Evolutionary conservation across 2,329 filamentous ascomycete genomes (phyloP).

Genomic region (Mycosphaerelloides madeirae): DNA sequence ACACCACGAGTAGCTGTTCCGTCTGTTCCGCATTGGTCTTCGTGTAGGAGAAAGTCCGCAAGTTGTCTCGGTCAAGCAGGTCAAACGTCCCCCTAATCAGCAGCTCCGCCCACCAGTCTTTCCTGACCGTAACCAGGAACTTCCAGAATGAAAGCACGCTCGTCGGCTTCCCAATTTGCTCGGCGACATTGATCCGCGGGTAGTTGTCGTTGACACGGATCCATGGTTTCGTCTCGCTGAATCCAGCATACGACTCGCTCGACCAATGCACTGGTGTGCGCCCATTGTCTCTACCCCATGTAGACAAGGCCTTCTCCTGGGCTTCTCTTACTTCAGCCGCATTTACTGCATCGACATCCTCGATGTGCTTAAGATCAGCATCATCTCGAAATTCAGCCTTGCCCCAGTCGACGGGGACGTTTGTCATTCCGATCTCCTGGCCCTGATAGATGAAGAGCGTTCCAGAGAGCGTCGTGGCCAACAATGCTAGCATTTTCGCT

Average conservation of each 20-base stretch:
- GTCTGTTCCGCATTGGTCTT: not conserved
- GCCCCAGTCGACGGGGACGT: conserved; percentile 31
- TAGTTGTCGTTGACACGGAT: conserved; percentile 13
- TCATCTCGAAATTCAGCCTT: conserved; percentile 22
- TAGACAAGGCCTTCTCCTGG: conserved; percentile 34
- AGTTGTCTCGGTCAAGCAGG: not conserved
- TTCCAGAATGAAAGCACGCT: conserved; percentile 1
- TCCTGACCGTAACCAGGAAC: not conserved
- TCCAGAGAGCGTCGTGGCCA: conserved; percentile 15
- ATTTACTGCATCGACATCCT: conserved; percentile 8
- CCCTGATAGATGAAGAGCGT: conserved; percentile 63
- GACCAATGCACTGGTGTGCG: conserved; percentile 67
- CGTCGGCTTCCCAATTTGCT: not conserved
- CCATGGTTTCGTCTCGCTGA: conserved; percentile 40
- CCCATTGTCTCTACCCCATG: conserved; percentile 40
- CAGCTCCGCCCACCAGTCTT: conserved; percentile 1
- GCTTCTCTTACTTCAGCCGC: conserved; percentile 9
- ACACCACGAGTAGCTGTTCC: not conserved
- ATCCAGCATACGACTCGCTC: conserved; percentile 52
- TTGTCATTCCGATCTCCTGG: conserved; percentile 59
- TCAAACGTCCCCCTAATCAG: not conserved
- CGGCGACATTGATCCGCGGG: not conserved
- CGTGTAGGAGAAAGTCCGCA: not conserved
- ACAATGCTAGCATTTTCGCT: conserved; percentile 50
- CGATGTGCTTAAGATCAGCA: conserved; percentile 15